Percentiles rank a stretch among this genome's conserved stretches.
Conservation (phyloP, 257 asterid species). For the Primulina huaijiensis region DNA sequence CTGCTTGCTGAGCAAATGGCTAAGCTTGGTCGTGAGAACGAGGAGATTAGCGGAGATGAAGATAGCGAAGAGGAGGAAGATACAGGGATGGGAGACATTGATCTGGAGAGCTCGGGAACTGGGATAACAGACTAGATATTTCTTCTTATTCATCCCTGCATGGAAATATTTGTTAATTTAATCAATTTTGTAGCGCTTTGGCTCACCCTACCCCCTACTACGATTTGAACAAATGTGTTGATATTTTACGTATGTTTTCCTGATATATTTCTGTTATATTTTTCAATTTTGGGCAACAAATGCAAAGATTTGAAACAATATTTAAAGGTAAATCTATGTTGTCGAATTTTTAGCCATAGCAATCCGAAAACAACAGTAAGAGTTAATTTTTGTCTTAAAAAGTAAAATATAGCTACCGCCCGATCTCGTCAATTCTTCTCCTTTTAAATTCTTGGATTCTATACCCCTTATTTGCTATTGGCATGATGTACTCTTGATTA, state of each 20-base stretch:
- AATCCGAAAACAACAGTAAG: no score
- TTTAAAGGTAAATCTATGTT: no score
- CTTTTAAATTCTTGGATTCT: no score
- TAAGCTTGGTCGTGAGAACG: slow-evolving; percentile 63
- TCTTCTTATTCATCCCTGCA: neutral
- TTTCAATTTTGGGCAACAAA: no score
- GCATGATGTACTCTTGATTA: no score
- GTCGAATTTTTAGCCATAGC: no score
- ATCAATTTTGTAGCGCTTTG: slow-evolving; percentile 12
- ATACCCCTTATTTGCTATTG: no score
- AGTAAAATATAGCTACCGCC: no score
- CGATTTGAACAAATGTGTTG: neutral
- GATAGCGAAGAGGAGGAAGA: slow-evolving; percentile 94
- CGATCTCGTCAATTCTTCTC: no score
- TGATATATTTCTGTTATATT: neutral
- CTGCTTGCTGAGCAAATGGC: slow-evolving; percentile 78
- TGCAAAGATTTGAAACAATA: no score
- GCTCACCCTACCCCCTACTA: neutral
- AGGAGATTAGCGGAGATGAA: slow-evolving; percentile 87
- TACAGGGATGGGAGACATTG: slow-evolving; percentile 94
- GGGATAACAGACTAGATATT: slow-evolving; percentile 37
- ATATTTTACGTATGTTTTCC: neutral
- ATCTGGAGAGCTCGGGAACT: slow-evolving; percentile 50
- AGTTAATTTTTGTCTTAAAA: no score
- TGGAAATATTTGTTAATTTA: slow-evolving; percentile 3